A percentile compares a stretch with the other conserved stretches of the same genome.
Conservation (phyloP, 2,329 filamentous ascomycete species). For the Balansia obtecta region DNA sequence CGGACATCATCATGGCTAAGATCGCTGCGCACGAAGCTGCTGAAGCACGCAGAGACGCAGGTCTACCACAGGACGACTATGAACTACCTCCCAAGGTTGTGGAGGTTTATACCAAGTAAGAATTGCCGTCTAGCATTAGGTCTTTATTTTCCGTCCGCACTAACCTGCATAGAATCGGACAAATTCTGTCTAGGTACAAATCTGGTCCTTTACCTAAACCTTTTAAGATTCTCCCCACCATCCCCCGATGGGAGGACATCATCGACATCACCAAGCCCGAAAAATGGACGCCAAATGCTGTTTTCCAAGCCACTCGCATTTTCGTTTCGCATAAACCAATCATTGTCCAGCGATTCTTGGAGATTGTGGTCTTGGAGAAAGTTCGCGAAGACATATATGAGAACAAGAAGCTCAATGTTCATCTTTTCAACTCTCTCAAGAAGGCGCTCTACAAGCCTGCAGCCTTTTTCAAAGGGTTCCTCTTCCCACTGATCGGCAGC, state of each 20-base stretch:
- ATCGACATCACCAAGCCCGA: slow-evolving; percentile 76
- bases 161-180: slow-evolving; percentile 50
- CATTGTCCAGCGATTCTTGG: slow-evolving; percentile 74
- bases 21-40: slow-evolving; percentile 82
- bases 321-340: slow-evolving; percentile 77
- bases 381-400: slow-evolving; percentile 93
- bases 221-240: slow-evolving; percentile 89
- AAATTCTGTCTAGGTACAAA: slow-evolving; percentile 85
- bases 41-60: slow-evolving; percentile 33
- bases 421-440: slow-evolving; percentile 86
- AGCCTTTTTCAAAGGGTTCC: slow-evolving; percentile 91
- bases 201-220: slow-evolving; percentile 94
- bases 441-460: slow-evolving; percentile 88
- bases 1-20: slow-evolving; percentile 86
- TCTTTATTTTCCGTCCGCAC: neutral
- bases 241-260: slow-evolving; percentile 84
- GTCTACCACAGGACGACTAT: slow-evolving; percentile 62
- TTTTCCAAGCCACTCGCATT: slow-evolving; percentile 81
- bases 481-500: slow-evolving; percentile 78
- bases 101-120: slow-evolving; percentile 82
- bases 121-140: neutral
- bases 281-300: slow-evolving; percentile 58
- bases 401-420: slow-evolving; percentile 88
- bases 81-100: slow-evolving; percentile 85
- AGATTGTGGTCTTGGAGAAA: slow-evolving; percentile 73